Evolutionary conservation across 2,329 filamentous ascomycete genomes (phyloP).

Genomic region (Phaeosphaeriaceae sp.): DNA sequence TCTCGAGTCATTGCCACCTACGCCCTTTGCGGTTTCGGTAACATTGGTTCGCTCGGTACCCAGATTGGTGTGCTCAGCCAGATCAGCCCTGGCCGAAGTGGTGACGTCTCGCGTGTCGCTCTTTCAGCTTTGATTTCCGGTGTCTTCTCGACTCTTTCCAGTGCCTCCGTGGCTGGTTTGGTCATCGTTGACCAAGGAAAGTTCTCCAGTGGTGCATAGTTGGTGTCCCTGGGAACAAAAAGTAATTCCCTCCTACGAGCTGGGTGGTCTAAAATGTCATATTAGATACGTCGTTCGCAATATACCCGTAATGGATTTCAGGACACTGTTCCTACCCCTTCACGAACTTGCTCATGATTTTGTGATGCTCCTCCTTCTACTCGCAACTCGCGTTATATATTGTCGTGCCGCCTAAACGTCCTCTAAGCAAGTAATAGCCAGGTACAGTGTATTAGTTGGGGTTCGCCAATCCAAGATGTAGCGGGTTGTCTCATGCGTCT

Average conservation of each 20-base stretch:
- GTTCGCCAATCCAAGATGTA: neutral
- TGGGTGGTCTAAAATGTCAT: slow-evolving; percentile 21
- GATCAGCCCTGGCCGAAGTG: slow-evolving; percentile 75
- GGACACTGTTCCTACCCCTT: slow-evolving; percentile 8
- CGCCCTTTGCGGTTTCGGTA: slow-evolving; percentile 77
- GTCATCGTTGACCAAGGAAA: slow-evolving; percentile 56
- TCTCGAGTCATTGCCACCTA: slow-evolving; percentile 85
- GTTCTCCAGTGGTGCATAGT: slow-evolving; percentile 29
- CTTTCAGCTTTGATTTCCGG: slow-evolving; percentile 80
- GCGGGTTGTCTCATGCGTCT: neutral
- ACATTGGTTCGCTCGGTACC: slow-evolving; percentile 85
- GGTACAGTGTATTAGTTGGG: neutral
- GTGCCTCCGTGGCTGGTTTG: slow-evolving; percentile 66
- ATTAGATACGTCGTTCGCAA: slow-evolving; percentile 20
- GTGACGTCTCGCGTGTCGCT: slow-evolving; percentile 78
- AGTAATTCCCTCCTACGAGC: neutral
- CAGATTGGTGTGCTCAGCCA: slow-evolving; percentile 89
- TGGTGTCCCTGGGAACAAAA: neutral
- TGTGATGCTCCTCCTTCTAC: neutral
- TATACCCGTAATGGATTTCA: slow-evolving; percentile 32
- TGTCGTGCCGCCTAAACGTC: neutral
- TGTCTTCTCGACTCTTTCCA: slow-evolving; percentile 79
- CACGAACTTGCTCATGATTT: neutral
- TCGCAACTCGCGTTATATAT: too few relatives aligned
- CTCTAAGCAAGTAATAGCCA: neutral